Base-by-base conservation (phyloP, 192 early-diverging fungal species). In the Backusella australiensis region DNA sequence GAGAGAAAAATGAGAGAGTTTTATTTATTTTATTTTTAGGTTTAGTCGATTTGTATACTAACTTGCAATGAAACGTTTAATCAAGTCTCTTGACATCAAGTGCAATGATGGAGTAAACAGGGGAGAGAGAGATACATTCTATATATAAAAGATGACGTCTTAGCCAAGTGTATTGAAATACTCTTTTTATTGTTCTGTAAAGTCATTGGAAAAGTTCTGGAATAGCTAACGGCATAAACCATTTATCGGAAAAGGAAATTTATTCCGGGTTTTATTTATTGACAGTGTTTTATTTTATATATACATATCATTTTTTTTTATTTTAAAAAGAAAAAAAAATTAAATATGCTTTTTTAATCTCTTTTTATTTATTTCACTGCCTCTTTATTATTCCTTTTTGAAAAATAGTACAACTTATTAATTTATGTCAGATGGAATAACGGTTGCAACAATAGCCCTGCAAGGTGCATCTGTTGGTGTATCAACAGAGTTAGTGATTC, bases 201-300 rank as follows among this genome's bases (percentile, higher is more conserved):
- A 21, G 21, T 26, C 21, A 63, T 63, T 63, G 56, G 56, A 26
- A 14, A 29, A 9, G 56, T 63, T 63, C 26, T 63, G 21, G 12
- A 53, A 26, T 63, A 26, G 21, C 56, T 29, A 14, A 63, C 56
- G 23, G 56, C 56, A 63, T 63, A 4, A 63, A 63, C 4, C 9
- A 29, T 63, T 14, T 14, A 29, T 63, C 56, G 56, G 56, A 63
- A 63, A 63, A 63, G 56, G 56, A 63, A 63, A 63, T 63, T 63
- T 12, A 12, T 29, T 29, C 56, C 56, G 21, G 23, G 9, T 29
- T 1, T 63, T 49, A n/a, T 6, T 63, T 29, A 63, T 63, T 56
- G 53, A 26, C 26, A 63, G 26, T 11, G 1, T 26, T 53, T 53
- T 59, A 39, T 26, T 53, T 53, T 59, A 39, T 39, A 39, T 39